Base-by-base conservation (phyloP, 345 rosid genomes). In the Arabis alpina region DNA sequence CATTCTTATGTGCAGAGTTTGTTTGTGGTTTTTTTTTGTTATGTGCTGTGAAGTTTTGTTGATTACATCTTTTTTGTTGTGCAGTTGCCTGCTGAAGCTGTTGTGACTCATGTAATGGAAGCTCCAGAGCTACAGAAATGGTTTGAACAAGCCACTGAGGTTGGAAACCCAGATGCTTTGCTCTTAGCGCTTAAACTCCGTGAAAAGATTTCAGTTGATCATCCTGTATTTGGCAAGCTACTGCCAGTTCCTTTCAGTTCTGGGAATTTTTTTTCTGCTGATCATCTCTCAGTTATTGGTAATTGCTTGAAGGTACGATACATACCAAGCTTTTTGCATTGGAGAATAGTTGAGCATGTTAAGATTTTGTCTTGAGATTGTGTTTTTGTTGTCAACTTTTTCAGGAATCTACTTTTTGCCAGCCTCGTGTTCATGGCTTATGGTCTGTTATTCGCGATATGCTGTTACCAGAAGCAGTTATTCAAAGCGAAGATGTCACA, bases 381-480 rank as follows among this genome's bases (percentile, higher is more conserved):
- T 52, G 37, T 12, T 40, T 68, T 60, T 69, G 25, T 74, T 64
- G 71, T 34, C 51, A 65, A 73, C 52, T 47, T 83, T 70, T 92
- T 64, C 92, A 95, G 99, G 96, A 92, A 73, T 88, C 99, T 53
- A 81, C 97, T 56, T 91, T 92, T 81, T 95, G 98, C 70, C 97
- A 88, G 80, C 99, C 99, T 74, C 92, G 98, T 68, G 82, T 92
- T 58, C 99, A 95, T 66, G 80, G 94, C 66, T 61, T 92, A 56
- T 95, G 98, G 99, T 84, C 86, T 49, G 81, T 84, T 70, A 79
- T 95, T 68, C 81, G 81, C 27, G 83, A 86, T 66, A 82, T 89
- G 72, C 89, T 94, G 42, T 83, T 94, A 72, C 97, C 99, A 34
- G 90, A 88, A 37, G 66, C 73, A 4, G 75, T 89, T 66, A 54